Evolutionary conservation across 2,329 filamentous ascomycete species (phyloP), one percentile per base, ranked within the genome.

Genomic region (Claviceps africana): DNA sequence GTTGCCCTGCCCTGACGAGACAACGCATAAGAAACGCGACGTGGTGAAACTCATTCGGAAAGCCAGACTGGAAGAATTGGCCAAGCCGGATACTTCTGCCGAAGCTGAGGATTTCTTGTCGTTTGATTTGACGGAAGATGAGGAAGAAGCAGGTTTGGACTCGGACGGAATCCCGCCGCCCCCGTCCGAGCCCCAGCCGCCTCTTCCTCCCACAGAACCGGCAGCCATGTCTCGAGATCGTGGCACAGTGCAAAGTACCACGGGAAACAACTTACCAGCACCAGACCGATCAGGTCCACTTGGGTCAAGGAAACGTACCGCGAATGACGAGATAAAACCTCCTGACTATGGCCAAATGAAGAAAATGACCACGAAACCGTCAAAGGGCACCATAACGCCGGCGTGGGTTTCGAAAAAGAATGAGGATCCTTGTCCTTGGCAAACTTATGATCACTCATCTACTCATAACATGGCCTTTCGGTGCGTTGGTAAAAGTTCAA

Each of bases 31-130:
- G 68, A 88, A 85, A 67, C 83, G 82, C 58, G 89, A 96, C 58
- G 84, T 96, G 40, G 87, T 97, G 37, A 87, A 94, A 61, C 69
- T 95, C 55, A 96, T 97, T 59, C 83, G 90, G 59, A 96, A 95
- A 64, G 88, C 90, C 2, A 86, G 90, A 47, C 73, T 89, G 35
- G 79, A 72, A 3, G 66, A 70, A 6, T 63, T 69, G 10, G 69
- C 73, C 28, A 72, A 76, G 31, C 66, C 73, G 0, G 69, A 73
- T 11, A 69, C 76, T 1, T 74, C 81, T 22, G 72, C 76, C 1
- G 77, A 82, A 47, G 74, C 76, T 22, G 84, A 86, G 53, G 91
- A 98, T 58, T 97, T 96, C 63, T 95, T 98, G 52, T 94, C 91
- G 0, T 86, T 91, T 54, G 85, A 83, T 58, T 74, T 86, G 45